These are phyloP conservation scores for Melampsora americana DNA, from an alignment of 1,284 basidiomycete genomes.

Conservation along the genomic window DNA sequence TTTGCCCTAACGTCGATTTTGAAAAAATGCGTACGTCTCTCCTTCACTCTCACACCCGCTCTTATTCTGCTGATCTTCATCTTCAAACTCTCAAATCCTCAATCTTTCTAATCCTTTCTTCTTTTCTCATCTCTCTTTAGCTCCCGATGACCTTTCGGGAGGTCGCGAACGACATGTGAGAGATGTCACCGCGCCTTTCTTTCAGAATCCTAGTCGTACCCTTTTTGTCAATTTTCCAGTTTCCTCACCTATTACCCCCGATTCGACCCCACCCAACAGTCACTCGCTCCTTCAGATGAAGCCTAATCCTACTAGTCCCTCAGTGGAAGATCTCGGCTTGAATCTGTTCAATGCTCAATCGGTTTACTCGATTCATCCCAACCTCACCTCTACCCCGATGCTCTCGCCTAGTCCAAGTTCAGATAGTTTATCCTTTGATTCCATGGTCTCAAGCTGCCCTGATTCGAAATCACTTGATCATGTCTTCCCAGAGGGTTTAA, in stretches of 20 bases:
- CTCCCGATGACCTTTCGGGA: constrained; percentile 39
- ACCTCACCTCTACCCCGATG: constrained; percentile 9
- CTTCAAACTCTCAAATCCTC: no score
- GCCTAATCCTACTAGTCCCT: neutral
- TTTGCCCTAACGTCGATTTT: constrained; percentile 39
- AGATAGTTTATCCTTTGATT: constrained; percentile 17
- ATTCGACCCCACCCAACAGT: constrained; percentile 14
- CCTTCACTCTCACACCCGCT: neutral
- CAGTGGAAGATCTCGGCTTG: neutral
- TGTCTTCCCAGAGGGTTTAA: constrained; percentile 30
- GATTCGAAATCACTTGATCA: constrained; percentile 8
- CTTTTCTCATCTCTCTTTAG: constrained; percentile 7
- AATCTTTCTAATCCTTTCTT: neutral
- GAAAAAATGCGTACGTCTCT: constrained; percentile 32
- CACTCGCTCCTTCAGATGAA: constrained; percentile 10
- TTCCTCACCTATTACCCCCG: constrained; percentile 37
- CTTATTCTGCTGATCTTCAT: neutral
- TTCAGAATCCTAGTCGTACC: constrained; percentile 19
- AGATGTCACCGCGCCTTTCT: constrained; percentile 41
- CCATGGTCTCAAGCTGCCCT: neutral
- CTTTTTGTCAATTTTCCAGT: constrained; percentile 43
- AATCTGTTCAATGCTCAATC: neutral
- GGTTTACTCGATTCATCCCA: constrained; percentile 12
- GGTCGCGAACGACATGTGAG: constrained; percentile 45
- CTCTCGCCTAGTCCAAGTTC: constrained; percentile 36